Percentiles rank a stretch among this genome's conserved stretches.
These are phyloP conservation scores for Wickerhamomyces ciferrii DNA, from an alignment of 805 yeast genomes.

Conservation along the genomic window DNA sequence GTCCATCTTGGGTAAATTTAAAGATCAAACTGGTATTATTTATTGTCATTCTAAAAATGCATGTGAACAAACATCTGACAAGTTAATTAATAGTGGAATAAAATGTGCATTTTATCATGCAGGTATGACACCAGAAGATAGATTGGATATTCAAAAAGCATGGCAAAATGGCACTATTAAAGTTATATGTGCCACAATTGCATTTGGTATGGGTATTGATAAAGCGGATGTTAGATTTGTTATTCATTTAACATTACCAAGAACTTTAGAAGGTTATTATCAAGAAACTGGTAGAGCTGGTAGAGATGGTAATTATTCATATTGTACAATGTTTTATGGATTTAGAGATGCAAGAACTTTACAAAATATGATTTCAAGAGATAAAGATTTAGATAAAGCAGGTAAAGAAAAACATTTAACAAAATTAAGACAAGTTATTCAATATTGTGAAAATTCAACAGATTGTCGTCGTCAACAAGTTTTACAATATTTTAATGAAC, in stretches of 20 bases:
- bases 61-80: slow-evolving; percentile 76
- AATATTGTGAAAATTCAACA: slow-evolving; percentile 84
- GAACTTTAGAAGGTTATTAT: slow-evolving; percentile 92
- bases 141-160: slow-evolving; percentile 61
- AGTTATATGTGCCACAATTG: slow-evolving; percentile 94
- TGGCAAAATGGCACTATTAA: slow-evolving; percentile 78
- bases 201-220: slow-evolving; percentile 99
- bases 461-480: slow-evolving; percentile 91
- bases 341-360: slow-evolving; percentile 75
- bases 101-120: slow-evolving; percentile 82
- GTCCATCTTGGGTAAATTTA: slow-evolving; percentile 46
- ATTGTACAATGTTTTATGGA: slow-evolving; percentile 78
- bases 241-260: slow-evolving; percentile 80
- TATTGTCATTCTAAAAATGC: slow-evolving; percentile 89
- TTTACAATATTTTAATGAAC: slow-evolving; percentile 84
- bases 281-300: slow-evolving; percentile 99
- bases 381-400: slow-evolving; percentile 54
- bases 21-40: slow-evolving; percentile 73
- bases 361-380: slow-evolving; percentile 73
- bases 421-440: slow-evolving; percentile 77
- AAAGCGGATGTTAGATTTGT: slow-evolving; percentile 94
- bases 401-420: slow-evolving; percentile 74
- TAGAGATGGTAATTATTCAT: slow-evolving; percentile 81
- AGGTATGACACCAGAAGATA: slow-evolving; percentile 79
- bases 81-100: slow-evolving; percentile 56